phyloP scores from a whole-genome alignment of 1,284 basidiomycete genomes.

The Acaromyces ingoldii region DNA sequence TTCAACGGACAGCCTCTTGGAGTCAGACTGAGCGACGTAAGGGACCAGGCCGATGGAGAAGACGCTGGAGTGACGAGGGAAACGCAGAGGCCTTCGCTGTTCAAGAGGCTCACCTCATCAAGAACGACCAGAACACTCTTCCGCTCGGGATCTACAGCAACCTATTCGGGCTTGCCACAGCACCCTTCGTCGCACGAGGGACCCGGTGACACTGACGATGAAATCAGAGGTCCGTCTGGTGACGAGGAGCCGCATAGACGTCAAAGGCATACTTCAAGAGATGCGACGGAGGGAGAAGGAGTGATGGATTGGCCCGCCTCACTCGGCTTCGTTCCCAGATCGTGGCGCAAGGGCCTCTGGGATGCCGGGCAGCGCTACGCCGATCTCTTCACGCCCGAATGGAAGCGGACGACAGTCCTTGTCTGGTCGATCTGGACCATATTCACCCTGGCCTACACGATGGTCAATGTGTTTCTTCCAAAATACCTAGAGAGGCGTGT shows the following conservation, averaged over 20 bases:
- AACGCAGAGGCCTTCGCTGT: background rate
- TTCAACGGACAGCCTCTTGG: constrained; percentile 24
- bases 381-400: constrained; percentile 74
- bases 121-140: background rate
- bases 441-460: constrained; percentile 67
- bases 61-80: background rate
- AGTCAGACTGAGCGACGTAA: constrained; percentile 27
- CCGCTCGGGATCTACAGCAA: too few species aligned
- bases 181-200: background rate
- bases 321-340: constrained; percentile 18
- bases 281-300: too few species aligned
- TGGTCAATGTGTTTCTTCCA: constrained; percentile 95
- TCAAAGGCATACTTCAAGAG: too few species aligned
- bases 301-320: constrained; percentile 10
- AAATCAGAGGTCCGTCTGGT: background rate
- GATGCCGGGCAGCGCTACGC: constrained; percentile 60
- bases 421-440: constrained; percentile 47
- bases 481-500: constrained; percentile 70
- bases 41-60: background rate
- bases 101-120: background rate
- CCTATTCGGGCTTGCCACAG: too few species aligned
- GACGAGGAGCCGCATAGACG: background rate
- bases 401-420: constrained; percentile 73
- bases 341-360: constrained; percentile 18
- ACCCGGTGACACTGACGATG: background rate